These are phyloP conservation scores for Stagonosporopsis vannaccii DNA, from an alignment of 2,329 filamentous ascomycete genomes.

Conservation along the genomic window DNA sequence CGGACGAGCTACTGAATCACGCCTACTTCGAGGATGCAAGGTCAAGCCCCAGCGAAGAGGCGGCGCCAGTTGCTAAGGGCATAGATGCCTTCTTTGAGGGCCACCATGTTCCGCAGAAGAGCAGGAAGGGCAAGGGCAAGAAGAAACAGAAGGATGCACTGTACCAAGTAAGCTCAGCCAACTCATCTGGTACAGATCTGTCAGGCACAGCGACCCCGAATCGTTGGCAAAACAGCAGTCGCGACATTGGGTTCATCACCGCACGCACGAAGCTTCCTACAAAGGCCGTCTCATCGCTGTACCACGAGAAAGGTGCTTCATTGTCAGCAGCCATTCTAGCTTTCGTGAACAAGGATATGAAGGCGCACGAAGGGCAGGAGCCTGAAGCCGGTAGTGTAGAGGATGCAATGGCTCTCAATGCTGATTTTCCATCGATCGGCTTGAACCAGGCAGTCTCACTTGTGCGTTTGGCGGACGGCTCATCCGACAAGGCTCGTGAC, in stretches of 20 bases:
- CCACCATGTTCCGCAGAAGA: slow-evolving; percentile 53
- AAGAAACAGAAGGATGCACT: slow-evolving; percentile 40
- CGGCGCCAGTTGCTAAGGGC: slow-evolving; percentile 64
- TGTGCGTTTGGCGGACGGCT: slow-evolving; percentile 64
- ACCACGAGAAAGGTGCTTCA: slow-evolving; percentile 66
- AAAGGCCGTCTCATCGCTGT: slow-evolving; percentile 62
- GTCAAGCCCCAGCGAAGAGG: slow-evolving; percentile 54
- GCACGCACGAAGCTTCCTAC: slow-evolving; percentile 58
- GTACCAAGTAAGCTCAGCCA: slow-evolving; percentile 29
- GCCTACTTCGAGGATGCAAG: slow-evolving; percentile 76
- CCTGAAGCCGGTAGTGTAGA: slow-evolving; percentile 55
- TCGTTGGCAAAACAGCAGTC: slow-evolving; percentile 64
- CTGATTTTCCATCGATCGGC: slow-evolving; percentile 63
- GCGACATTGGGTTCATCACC: slow-evolving; percentile 68
- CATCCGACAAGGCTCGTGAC: slow-evolving; percentile 65
- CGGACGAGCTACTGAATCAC: slow-evolving; percentile 82
- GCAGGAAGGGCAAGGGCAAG: slow-evolving; percentile 56
- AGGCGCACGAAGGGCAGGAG: slow-evolving; percentile 45
- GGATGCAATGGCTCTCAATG: slow-evolving; percentile 61
- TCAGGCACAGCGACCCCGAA: slow-evolving; percentile 49
- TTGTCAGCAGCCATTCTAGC: slow-evolving; percentile 62
- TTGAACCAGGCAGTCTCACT: slow-evolving; percentile 60
- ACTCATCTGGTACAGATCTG: slow-evolving; percentile 34
- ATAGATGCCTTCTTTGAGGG: slow-evolving; percentile 80
- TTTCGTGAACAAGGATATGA: slow-evolving; percentile 59